phyloP scores from a whole-genome alignment of 345 rosid species.

The Aquilaria malaccensis region DNA sequence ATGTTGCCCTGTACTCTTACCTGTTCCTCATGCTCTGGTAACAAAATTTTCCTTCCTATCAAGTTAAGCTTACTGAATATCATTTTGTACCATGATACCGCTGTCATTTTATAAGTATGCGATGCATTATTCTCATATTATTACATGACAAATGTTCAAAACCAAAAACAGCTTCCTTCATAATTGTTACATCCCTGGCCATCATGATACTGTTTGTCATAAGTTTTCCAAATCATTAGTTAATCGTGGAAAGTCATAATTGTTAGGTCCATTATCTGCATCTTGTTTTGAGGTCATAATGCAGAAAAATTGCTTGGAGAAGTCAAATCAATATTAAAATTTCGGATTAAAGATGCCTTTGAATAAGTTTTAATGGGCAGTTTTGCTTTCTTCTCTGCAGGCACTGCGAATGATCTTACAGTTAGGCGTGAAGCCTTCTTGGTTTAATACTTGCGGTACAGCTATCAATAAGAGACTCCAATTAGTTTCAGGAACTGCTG shows the following conservation, averaged over 20 bases:
- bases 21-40: conserved; percentile 95
- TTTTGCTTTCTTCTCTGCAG: conserved; percentile 32
- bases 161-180: no score
- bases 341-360: conserved; percentile 3
- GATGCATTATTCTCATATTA: no score
- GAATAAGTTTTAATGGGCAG: conserved; percentile 3
- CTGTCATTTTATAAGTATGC: no score
- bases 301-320: not conserved
- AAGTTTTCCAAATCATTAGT: no score
- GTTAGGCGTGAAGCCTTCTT: conserved; percentile 90
- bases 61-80: no score
- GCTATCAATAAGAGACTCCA: conserved; percentile 69
- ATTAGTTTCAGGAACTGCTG: conserved; percentile 59
- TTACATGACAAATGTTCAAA: no score
- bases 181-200: no score
- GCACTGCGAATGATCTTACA: conserved; percentile 95
- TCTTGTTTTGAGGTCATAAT: not conserved
- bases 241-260: no score
- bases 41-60: not conserved
- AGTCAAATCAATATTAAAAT: conserved; percentile 1
- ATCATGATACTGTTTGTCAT: no score
- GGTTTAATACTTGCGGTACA: conserved; percentile 86
- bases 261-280: not conserved
- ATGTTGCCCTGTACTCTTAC: conserved; percentile 77
- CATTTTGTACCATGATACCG: no score